Evolutionary conservation across 306 rosid genomes (phyloP).

Genomic region (cucumber (Cucumis sativus)): Cucumber_9930_V3 NC_026655.2:26644001-26644500

Average conservation of each 20-base stretch:
- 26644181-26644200: background rate
- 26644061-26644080: slow-evolving; percentile 81
- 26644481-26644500: background rate
- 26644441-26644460: background rate
- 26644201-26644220: background rate
- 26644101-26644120: background rate
- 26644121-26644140: background rate
- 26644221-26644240: background rate
- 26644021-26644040: slow-evolving; percentile 65
- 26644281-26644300: background rate
- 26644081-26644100: slow-evolving; percentile 42
- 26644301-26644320: background rate
- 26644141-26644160: background rate
- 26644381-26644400: background rate
- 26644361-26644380: background rate
- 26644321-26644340: background rate
- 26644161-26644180: background rate
- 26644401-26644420: background rate
- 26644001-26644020: slow-evolving; percentile 84
- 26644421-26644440: background rate
- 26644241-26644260: background rate
- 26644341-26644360: background rate
- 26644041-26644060: slow-evolving; percentile 76
- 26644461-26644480: background rate
- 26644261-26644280: background rate